Percentiles rank a stretch among this genome's conserved stretches.
phyloP scores from a whole-genome alignment of 306 rosid genomes.

The Prunus salicina region DNA sequence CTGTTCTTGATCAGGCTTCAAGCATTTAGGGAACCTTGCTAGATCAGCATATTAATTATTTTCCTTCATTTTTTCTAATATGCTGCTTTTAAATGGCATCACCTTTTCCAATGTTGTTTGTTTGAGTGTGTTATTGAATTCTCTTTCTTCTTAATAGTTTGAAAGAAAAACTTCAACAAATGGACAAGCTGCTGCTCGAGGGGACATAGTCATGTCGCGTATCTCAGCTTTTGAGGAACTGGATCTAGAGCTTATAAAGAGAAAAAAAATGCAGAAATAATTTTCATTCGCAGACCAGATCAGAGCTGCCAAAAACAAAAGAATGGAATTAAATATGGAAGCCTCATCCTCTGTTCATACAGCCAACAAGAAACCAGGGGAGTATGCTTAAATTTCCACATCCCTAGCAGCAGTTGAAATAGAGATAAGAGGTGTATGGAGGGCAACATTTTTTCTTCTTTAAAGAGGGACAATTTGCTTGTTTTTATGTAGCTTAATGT shows the following conservation, averaged over 20 bases:
- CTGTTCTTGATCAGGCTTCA: no score
- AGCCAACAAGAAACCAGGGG: conserved; percentile 8
- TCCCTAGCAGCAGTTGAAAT: conserved; percentile 20
- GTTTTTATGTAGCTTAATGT: neutral
- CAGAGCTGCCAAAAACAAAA: conserved; percentile 57
- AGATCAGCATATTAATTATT: no score
- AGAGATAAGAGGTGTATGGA: neutral
- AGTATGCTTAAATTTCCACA: conserved; percentile 11
- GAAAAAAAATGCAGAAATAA: conserved; percentile 44
- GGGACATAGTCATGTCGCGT: conserved; percentile 27
- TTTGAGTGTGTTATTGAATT: no score
- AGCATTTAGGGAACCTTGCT: no score
- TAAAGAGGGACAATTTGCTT: neutral
- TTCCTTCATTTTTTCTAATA: no score
- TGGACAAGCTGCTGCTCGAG: conserved; percentile 30
- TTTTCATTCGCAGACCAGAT: conserved; percentile 78
- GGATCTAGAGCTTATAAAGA: conserved; percentile 68
- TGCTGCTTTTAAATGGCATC: no score
- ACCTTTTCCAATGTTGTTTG: no score
- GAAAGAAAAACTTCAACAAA: conserved; percentile 30
- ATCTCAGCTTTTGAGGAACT: conserved; percentile 44
- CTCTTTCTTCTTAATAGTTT: conserved; percentile 39
- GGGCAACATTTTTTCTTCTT: no score
- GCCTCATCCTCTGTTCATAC: conserved; percentile 21
- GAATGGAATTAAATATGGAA: conserved; percentile 33